Conservation (phyloP, 164 flowering plant genomes). For the Aristolochia contorta region DNA sequence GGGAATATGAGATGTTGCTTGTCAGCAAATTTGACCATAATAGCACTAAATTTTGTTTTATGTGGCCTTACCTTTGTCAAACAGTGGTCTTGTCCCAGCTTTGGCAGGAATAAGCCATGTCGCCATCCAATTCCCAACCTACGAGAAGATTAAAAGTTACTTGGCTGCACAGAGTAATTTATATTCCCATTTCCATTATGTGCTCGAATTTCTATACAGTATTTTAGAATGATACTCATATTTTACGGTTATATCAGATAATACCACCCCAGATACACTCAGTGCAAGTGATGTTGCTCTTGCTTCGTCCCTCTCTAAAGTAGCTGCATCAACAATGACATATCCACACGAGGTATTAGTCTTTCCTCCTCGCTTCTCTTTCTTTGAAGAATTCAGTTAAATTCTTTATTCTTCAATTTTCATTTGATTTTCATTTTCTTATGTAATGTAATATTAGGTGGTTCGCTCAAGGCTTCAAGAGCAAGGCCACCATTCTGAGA, state of each 20-base stretch:
- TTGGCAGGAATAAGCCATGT: constrained; percentile 96
- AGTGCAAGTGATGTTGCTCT: constrained; percentile 81
- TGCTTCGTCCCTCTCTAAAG: constrained; percentile 91
- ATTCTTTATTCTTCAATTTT: background rate
- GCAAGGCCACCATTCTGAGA: constrained; percentile 81
- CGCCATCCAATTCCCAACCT: constrained; percentile 91
- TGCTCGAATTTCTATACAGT: background rate
- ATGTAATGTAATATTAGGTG: constrained; percentile 31
- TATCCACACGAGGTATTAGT: constrained; percentile 93
- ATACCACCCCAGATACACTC: constrained; percentile 63
- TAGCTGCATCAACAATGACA: constrained; percentile 91
- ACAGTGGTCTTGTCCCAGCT: constrained; percentile 97
- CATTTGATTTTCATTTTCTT: background rate
- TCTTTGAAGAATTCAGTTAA: background rate
- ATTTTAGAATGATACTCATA: constrained; percentile 3
- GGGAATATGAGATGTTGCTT: background rate
- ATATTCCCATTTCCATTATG: background rate
- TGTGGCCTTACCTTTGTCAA: constrained; percentile 1
- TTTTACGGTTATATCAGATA: constrained; percentile 29
- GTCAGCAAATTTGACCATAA: background rate
- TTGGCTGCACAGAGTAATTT: constrained; percentile 60
- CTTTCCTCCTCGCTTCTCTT: background rate
- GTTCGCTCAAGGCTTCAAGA: constrained; percentile 95
- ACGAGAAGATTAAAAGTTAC: constrained; percentile 79
- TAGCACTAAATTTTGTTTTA: constrained; percentile 5